Conservation (phyloP, 768 basidiomycete genomes). For the Tulasnella sp. region DNA sequence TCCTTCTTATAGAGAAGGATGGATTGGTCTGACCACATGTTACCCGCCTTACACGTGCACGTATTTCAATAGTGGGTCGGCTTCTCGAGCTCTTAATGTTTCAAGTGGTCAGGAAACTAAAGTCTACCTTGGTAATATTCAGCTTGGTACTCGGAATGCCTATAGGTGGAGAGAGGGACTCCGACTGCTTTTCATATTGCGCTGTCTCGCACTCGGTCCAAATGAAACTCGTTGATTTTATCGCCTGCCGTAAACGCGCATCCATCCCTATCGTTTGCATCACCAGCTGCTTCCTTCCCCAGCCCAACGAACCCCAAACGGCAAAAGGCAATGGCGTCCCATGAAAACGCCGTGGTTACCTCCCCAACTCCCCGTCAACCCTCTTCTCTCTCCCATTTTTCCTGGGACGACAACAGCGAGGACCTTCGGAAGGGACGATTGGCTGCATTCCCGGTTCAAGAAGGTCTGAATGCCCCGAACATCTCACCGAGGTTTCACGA, state of each 20-base stretch:
- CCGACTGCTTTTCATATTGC: too few species aligned
- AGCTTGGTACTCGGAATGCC: background rate
- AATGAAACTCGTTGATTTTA: too few species aligned
- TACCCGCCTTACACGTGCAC: background rate
- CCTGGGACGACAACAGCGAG: background rate
- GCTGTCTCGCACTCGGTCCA: too few species aligned
- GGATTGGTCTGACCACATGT: background rate
- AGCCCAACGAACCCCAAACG: too few species aligned
- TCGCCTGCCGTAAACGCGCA: too few species aligned
- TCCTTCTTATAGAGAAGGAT: background rate
- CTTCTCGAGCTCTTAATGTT: conserved; percentile 6
- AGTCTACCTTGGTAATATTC: background rate
- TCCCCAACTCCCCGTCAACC: background rate
- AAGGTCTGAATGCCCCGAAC: background rate
- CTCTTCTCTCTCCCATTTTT: background rate
- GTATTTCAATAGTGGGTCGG: background rate
- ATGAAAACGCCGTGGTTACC: background rate
- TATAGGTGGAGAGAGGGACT: too few species aligned
- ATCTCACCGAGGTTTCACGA: background rate
- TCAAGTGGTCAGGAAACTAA: background rate
- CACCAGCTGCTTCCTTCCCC: too few species aligned
- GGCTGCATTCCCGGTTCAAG: background rate
- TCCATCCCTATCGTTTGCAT: too few species aligned
- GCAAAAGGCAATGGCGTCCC: background rate
- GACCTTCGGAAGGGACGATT: background rate